A percentile compares a stretch with the other conserved stretches of the same genome.
phyloP scores from a whole-genome alignment of 306 rosid genomes.

The Quercus glauca region DNA sequence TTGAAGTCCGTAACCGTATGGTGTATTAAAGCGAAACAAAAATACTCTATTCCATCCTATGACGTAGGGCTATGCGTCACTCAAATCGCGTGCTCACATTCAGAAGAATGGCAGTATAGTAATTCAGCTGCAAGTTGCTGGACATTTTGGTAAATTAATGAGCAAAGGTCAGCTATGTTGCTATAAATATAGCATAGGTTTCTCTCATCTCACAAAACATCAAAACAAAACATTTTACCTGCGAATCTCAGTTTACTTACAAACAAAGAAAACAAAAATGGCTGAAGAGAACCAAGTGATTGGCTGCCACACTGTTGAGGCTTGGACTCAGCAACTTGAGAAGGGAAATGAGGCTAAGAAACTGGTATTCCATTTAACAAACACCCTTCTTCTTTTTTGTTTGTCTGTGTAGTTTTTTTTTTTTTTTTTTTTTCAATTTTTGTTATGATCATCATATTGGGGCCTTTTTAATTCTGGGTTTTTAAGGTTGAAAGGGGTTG shows the following conservation, averaged over 20 bases:
- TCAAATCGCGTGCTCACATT: background rate
- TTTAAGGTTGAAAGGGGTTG: background rate
- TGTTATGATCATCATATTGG: background rate
- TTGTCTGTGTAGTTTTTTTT: too few species aligned
- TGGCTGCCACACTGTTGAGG: conserved; percentile 35
- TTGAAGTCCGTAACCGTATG: too few species aligned
- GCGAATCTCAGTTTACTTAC: background rate
- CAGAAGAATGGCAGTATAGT: background rate
- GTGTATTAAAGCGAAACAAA: too few species aligned
- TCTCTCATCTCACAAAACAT: background rate
- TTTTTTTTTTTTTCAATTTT: rapidly evolving
- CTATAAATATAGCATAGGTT: background rate
- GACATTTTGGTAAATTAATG: background rate
- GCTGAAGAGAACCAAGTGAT: conserved; percentile 53
- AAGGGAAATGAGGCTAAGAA: conserved; percentile 50
- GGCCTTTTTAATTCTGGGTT: background rate
- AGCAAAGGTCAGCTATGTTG: background rate
- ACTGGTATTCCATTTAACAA: conserved; percentile 33
- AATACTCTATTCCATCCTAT: background rate
- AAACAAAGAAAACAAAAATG: conserved; percentile 14
- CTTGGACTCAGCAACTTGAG: conserved; percentile 48
- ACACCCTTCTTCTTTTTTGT: background rate
- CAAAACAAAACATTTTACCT: background rate
- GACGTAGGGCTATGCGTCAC: conserved; percentile 1
- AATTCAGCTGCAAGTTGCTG: background rate